Percentiles rank a stretch among this genome's conserved stretches.
These are phyloP conservation scores for Botrytis medusae DNA, from an alignment of 2,329 filamentous ascomycete species.

Conservation along the genomic window DNA sequence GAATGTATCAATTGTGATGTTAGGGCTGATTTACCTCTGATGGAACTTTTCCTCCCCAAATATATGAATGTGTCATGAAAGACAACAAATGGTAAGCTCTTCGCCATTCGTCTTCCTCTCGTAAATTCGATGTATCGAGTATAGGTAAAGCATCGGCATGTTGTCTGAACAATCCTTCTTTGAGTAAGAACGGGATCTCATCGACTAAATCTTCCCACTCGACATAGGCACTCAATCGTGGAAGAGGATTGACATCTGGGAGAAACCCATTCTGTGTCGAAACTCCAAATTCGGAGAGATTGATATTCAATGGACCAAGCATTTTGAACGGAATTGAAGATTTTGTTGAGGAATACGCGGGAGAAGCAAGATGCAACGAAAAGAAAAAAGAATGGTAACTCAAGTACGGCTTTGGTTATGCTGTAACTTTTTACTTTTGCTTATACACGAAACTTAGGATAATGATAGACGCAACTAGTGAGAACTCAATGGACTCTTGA, in stretches of 20 bases:
- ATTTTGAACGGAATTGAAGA: slow-evolving; percentile 24
- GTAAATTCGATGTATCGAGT: slow-evolving; percentile 64
- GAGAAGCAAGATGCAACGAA: background rate
- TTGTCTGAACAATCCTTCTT: slow-evolving; percentile 61
- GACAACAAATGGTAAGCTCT: slow-evolving; percentile 76
- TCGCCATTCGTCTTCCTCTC: slow-evolving; percentile 70
- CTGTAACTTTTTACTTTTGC: background rate
- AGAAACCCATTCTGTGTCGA: slow-evolving; percentile 62
- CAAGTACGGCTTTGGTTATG: background rate
- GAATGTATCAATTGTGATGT: no score
- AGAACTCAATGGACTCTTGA: background rate
- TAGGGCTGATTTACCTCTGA: slow-evolving; percentile 58
- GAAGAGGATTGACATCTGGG: slow-evolving; percentile 66
- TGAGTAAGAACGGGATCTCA: slow-evolving; percentile 66
- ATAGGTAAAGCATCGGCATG: slow-evolving; percentile 66
- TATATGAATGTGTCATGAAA: slow-evolving; percentile 81
- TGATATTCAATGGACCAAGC: slow-evolving; percentile 34
- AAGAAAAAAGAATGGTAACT: background rate
- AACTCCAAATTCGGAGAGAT: slow-evolving; percentile 33
- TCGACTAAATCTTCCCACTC: slow-evolving; percentile 74
- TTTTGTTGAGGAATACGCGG: background rate
- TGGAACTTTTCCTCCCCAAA: slow-evolving; percentile 81
- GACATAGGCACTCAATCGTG: slow-evolving; percentile 68
- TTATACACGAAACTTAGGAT: background rate
- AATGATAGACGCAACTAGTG: background rate